Conservation (phyloP, 495 filamentous ascomycete species). For the Choiromyces venosus region DNA sequence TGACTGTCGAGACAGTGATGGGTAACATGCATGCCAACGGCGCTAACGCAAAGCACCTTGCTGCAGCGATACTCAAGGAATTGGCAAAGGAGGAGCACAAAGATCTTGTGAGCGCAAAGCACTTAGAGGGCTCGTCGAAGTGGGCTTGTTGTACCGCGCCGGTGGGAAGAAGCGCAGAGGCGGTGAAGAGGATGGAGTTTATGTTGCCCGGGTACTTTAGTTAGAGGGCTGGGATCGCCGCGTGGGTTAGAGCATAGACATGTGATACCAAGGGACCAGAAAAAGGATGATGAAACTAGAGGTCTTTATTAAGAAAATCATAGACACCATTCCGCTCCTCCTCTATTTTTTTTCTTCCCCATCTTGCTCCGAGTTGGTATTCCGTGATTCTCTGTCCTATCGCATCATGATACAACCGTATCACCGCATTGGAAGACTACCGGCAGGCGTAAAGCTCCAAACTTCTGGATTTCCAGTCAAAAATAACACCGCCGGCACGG, state of each 20-base stretch:
- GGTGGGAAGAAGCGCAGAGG: constrained; percentile 57
- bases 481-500: too few relatives aligned
- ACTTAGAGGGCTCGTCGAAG: constrained; percentile 58
- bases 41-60: constrained; percentile 74
- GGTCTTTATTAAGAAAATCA: neutral
- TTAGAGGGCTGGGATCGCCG: neutral
- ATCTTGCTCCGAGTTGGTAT: too few relatives aligned
- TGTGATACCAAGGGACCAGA: neutral
- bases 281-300: neutral
- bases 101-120: constrained; percentile 73
- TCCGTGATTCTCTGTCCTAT: too few relatives aligned
- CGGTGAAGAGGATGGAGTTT: constrained; percentile 65
- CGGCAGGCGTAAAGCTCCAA: too few relatives aligned
- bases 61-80: constrained; percentile 82
- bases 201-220: constrained; percentile 52
- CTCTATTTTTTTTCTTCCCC: too few relatives aligned
- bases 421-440: too few relatives aligned
- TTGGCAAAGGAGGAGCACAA: constrained; percentile 67
- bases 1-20: constrained; percentile 97
- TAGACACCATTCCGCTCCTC: too few relatives aligned
- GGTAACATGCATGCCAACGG: constrained; percentile 90
- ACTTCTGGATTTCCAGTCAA: too few relatives aligned
- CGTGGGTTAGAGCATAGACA: neutral
- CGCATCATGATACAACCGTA: too few relatives aligned
- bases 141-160: constrained; percentile 69